A percentile compares a stretch with the other conserved stretches of the same genome.
Evolutionary conservation across 164 flowering plant genomes (phyloP).

Genomic region (Nymphaea colorata): DNA sequence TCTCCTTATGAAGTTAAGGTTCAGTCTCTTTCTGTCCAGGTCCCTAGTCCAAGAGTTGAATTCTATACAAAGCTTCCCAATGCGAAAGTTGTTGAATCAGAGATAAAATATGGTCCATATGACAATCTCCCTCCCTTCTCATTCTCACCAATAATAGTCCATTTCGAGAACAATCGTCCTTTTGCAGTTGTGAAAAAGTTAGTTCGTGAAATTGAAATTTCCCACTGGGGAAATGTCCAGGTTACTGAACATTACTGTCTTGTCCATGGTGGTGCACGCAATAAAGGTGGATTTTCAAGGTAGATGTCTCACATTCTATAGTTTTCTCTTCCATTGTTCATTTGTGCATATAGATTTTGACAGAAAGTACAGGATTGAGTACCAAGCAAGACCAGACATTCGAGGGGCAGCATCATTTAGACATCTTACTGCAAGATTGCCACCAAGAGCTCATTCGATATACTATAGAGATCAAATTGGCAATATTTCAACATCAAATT

Average conservation of each 20-base stretch:
- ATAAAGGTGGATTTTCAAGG: conserved; percentile 93
- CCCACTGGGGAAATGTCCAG: conserved; percentile 96
- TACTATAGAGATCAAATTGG: conserved; percentile 95
- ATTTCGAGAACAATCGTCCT: conserved; percentile 64
- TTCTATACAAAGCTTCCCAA: conserved; percentile 68
- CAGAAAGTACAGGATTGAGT: conserved; percentile 55
- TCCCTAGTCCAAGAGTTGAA: conserved; percentile 72
- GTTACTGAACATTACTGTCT: conserved; percentile 77
- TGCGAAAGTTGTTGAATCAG: conserved; percentile 56
- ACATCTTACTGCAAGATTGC: conserved; percentile 65
- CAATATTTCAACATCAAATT: conserved; percentile 82
- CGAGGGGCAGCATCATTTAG: conserved; percentile 77
- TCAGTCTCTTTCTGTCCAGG: conserved; percentile 54
- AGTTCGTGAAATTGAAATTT: conserved; percentile 79
- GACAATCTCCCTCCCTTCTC: conserved; percentile 62
- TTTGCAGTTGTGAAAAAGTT: conserved; percentile 76
- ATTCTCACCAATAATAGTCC: conserved; percentile 53
- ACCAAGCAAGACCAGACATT: conserved; percentile 50
- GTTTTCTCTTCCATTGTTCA: background rate
- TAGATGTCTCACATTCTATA: conserved; percentile 10
- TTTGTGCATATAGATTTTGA: background rate
- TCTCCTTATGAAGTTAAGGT: conserved; percentile 65
- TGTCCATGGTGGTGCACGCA: conserved; percentile 72
- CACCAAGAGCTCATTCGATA: conserved; percentile 88
- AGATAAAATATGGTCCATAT: conserved; percentile 86